Base-by-base conservation (phyloP, 2,329 filamentous ascomycete species). In the Penicillium sp. region DNA sequence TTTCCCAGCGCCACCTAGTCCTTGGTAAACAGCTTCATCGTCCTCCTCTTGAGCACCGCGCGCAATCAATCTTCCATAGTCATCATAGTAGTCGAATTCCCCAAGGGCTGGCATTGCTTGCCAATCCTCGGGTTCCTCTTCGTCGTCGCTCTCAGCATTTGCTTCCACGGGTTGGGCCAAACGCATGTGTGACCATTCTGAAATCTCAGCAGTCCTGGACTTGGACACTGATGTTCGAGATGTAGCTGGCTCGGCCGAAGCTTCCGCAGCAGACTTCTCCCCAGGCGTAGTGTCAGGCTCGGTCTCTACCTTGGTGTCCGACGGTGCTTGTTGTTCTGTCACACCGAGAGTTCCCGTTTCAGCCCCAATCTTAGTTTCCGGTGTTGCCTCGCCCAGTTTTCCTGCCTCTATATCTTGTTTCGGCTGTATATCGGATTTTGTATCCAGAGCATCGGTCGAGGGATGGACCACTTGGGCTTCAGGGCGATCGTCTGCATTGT, bases 61-160 rank as follows among this genome's bases (percentile, higher is more conserved):
- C 13, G 95, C 95, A 62, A 99, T 83, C 27, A 99, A 82, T 64
- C 85, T 90, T 65, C 96, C 90, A 72, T 96, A 88, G 68, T 99
- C 95, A 71, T 99, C 92, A 74, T 98, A 99, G 64, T 96, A 90
- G 75, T 98, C 93, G 72, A 95, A 96, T 37, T 89, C 89, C 8
- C 93, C 95, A 69, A 93, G 92, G 1, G 95, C 87, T 1, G 93
- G 95, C 95, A 99, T 99, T 3, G 86, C 85, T 77, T 97, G 92
- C 95, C 95, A 99, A 47, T 71, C 87, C n/a, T 89, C 89, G 6
- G 86, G 86, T 11, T 83, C 75, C 13, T 81, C 78, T 46, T 83
- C 78, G 13, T 78, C 73, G 13, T 85, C 78, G 42, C 59, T 62
- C 14, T 83, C 70, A 11, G 73, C 71, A 43, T 80, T 61, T 4